Evolutionary conservation across 1,139 yeast genomes (phyloP), one percentile per base, ranked within the genome.

Genomic region (Kurtzmaniella quercitrusa): DNA sequence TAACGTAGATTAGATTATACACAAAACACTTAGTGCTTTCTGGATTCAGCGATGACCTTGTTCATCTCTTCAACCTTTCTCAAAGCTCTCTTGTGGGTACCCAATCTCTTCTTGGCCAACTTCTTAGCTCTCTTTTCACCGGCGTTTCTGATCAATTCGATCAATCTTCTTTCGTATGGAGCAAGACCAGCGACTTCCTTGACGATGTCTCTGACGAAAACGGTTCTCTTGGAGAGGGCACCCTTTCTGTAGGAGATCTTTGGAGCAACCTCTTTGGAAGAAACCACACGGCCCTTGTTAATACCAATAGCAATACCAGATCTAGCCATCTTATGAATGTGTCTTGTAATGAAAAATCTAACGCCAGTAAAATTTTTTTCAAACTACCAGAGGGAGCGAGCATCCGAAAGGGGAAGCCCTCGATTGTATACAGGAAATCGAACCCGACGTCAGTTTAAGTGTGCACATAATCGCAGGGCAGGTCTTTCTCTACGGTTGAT

Each of bases 41-140:
- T 90, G 69, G 98, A 82, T 79, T 93, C 96, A 74, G 96, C 90
- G 76, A 94, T 93, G 81, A 93, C 82, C 73, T 80, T 76, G 84
- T 81, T 88, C 93, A 94, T 87, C 79, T 91, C 96, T 81, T 94
- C 98, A 75, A 93, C 95, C 90, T 94, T 94, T 73, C 88, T 94
- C 85, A 89, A 88, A 68, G 98, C 97, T 85, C 99, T 94, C 82
- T 85, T 86, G 86, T 91, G 95, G 66, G 98, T 90, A 79, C 99
- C 99, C 73, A 94, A 89, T 93, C 96, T 93, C 96, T 89, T 93
- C 94, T 94, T 94, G 62, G 98, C 97, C 72, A 94, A 91, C 90
- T 94, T 94, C 88, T 94, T 89, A 64, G 99, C 98, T 82, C 98
- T 94, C 95, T 94, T 94, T 81, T 94, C 99, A 85, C 96, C 96